Evolutionary conservation across 2,329 filamentous ascomycete species (phyloP).

Genomic region (Fusarium sp.): DNA sequence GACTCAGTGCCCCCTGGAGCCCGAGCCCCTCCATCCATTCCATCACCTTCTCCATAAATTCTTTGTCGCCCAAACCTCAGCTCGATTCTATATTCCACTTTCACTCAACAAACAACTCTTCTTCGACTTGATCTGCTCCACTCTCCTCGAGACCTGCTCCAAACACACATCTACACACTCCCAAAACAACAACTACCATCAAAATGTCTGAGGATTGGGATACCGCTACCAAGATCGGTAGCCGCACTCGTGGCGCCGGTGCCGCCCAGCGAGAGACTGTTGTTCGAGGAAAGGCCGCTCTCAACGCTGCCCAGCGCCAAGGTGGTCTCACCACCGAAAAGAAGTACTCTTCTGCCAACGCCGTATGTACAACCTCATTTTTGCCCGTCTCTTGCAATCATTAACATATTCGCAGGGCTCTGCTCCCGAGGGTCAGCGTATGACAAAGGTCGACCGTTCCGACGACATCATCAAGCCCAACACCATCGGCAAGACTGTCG

Average conservation of each 20-base stretch:
- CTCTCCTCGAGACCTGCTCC: background rate
- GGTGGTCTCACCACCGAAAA: constrained; percentile 90
- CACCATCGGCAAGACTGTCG: constrained; percentile 85
- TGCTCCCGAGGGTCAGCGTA: constrained; percentile 84
- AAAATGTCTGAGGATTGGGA: constrained; percentile 84
- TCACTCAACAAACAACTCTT: constrained; percentile 35
- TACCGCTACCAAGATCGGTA: constrained; percentile 91
- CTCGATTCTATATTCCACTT: constrained; percentile 39
- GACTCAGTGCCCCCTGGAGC: constrained; percentile 52
- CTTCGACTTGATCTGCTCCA: background rate
- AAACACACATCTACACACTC: constrained; percentile 10
- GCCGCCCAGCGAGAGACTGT: constrained; percentile 84
- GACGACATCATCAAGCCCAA: constrained; percentile 99
- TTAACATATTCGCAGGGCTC: constrained; percentile 48
- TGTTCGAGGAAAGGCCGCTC: constrained; percentile 82
- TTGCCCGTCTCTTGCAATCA: background rate
- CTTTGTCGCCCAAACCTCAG: constrained; percentile 39
- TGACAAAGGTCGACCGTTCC: constrained; percentile 97
- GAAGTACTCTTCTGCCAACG: constrained; percentile 85
- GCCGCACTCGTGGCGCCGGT: constrained; percentile 80
- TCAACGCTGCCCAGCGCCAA: constrained; percentile 90
- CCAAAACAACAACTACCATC: constrained; percentile 59
- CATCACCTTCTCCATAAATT: constrained; percentile 53
- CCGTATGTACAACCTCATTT: constrained; percentile 53
- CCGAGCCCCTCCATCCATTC: constrained; percentile 49